Conservation (phyloP, 768 basidiomycete species). For the Rhodocollybia butyracea region DNA sequence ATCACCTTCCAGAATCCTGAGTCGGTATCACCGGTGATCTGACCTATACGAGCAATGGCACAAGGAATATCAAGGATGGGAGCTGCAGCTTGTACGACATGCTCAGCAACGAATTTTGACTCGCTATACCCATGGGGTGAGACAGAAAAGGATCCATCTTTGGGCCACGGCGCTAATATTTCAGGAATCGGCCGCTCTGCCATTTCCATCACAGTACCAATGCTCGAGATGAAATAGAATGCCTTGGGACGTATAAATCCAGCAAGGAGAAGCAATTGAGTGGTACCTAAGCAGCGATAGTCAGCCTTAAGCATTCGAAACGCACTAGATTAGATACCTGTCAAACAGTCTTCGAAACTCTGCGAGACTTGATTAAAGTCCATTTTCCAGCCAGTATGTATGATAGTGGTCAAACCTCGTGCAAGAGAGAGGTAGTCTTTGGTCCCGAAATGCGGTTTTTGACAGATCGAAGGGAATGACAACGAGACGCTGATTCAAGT, state of each 20-base stretch:
- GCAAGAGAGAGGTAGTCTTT: constrained; percentile 8
- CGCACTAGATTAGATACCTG: too few species aligned
- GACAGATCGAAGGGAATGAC: constrained; percentile 12
- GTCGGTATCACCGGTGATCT: constrained; percentile 10
- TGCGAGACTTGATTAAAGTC: constrained; percentile 14
- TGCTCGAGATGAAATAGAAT: constrained; percentile 14
- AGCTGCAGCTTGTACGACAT: constrained; percentile 10
- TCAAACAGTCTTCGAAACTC: constrained; percentile 11
- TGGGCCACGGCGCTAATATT: constrained; percentile 3
- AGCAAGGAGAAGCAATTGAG: constrained; percentile 10
- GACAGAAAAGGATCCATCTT: constrained; percentile 1
- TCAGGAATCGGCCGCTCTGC: constrained; percentile 10
- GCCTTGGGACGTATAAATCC: constrained; percentile 12
- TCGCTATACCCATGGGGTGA: constrained; percentile 13
- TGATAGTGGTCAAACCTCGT: constrained; percentile 10
- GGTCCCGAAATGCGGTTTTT: constrained; percentile 6
- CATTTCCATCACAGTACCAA: constrained; percentile 9
- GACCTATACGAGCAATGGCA: constrained; percentile 11
- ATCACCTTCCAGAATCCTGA: constrained; percentile 13
- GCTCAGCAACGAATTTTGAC: constrained; percentile 12
- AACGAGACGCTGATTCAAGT: constrained; percentile 11
- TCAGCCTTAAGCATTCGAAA: too few species aligned
- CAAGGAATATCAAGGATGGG: constrained; percentile 10
- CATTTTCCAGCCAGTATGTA: constrained; percentile 15
- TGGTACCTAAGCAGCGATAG: too few species aligned